Base-by-base conservation (phyloP, 257 asterid genomes). In the Linderniella brevidens region DNA sequence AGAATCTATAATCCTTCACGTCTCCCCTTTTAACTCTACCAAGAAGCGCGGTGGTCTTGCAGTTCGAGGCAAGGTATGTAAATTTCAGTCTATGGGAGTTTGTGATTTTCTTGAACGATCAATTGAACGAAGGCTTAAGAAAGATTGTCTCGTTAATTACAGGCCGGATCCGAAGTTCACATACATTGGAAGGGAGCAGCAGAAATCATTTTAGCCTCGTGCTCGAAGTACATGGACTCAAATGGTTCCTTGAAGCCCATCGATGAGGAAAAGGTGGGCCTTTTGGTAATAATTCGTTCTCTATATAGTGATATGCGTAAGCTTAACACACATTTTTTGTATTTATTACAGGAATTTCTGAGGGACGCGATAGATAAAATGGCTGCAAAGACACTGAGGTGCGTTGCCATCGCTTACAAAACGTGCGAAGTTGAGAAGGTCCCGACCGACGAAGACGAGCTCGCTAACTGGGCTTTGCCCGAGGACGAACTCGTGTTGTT, bases 161-260 rank as follows among this genome's bases (percentile, higher is more conserved):
- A 88, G 95, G 71, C 63, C 54, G 71, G 74, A 58, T 76, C 95
- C 35, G 57, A 70, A 60, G 86, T 88, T 58, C 93, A 76, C 58
- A 56, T 80, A 49, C 97, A 87, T 64, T 87, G 97, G 97, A 87
- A 87, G 68, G 97, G 97, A 68, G 97, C 97, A 58, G 97, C 97
- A 29, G 97, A 87, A 69, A 80, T 87, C 56, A 75, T 87, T 53
- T 57, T 87, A 57, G 81, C 71, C 53, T 58, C 79, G 38, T 87
- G 97, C 52, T 61, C 82, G 13, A 53, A 60, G 52, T 87, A 73
- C 61, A 67, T 68, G 18, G 86, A 80, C 45, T 46, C 47, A 46
- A 72, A 68, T 68, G 95, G 95, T 47, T 70, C 70, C 38, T 50
- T 64, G 60, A 79, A 74, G 65, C 57, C 90, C 65, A 68, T 78